phyloP scores from a whole-genome alignment of 2,329 filamentous ascomycete species.

The Tolypocladium endophyticum region DNA sequence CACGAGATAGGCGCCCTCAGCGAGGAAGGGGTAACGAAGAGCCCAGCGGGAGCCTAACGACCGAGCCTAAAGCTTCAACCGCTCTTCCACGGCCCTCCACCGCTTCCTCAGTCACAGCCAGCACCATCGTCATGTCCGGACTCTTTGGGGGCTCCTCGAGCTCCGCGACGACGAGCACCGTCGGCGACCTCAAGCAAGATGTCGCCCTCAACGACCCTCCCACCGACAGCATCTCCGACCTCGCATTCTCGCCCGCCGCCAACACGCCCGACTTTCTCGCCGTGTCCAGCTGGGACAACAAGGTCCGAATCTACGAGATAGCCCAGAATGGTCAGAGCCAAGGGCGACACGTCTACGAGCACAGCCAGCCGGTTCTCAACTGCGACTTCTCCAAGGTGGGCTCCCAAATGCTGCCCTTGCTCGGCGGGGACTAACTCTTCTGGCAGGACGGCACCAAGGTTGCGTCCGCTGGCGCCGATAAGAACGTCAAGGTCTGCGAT shows the following conservation, averaged over 20 bases:
- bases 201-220: slow-evolving; percentile 69
- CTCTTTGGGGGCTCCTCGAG: slow-evolving; percentile 46
- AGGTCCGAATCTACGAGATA: slow-evolving; percentile 94
- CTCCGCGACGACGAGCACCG: slow-evolving; percentile 54
- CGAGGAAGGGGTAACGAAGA: background rate
- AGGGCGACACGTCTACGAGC: slow-evolving; percentile 77
- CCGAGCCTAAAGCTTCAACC: background rate
- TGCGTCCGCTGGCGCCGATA: slow-evolving; percentile 81
- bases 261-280: slow-evolving; percentile 64
- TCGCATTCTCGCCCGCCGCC: slow-evolving; percentile 64
- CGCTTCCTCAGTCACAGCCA: slow-evolving; percentile 4
- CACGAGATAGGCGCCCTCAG: background rate
- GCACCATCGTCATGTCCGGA: slow-evolving; percentile 44
- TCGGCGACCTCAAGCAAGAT: slow-evolving; percentile 86
- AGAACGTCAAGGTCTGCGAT: slow-evolving; percentile 81
- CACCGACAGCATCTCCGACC: slow-evolving; percentile 79
- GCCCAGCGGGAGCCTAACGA: background rate
- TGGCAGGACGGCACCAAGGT: slow-evolving; percentile 79
- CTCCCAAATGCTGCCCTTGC: background rate
- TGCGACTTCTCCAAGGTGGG: slow-evolving; percentile 82
- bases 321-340: slow-evolving; percentile 65
- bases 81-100: background rate
- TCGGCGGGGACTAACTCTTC: background rate
- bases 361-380: slow-evolving; percentile 74
- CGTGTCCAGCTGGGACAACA: slow-evolving; percentile 94